Base-by-base conservation (phyloP, 2,329 filamentous ascomycete species). In the Aspergillus clavatus region DNA sequence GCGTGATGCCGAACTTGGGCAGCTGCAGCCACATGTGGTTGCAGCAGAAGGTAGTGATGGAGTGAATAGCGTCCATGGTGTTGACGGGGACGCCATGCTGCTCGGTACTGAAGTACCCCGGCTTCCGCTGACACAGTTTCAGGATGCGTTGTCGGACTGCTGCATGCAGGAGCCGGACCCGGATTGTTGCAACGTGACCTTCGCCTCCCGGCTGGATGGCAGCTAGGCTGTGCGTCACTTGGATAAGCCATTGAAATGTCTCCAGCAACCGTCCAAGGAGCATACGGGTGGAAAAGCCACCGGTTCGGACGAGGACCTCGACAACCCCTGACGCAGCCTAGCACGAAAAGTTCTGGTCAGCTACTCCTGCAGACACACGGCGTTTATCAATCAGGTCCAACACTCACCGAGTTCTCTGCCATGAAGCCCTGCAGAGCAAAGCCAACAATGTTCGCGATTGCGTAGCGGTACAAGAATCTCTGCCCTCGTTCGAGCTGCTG, bases 391-490 rank as follows among this genome's bases (percentile, higher is more conserved):
- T n/a, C 3, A 6, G 5, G 21, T 8, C 14, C 21, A 35, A 36
- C n/a, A 11, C 40, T 12, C 46, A 56, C 54, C 21, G 54, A 54
- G 33, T 54, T 55, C 36, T 55, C 55, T 8, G 47, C 53, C 21
- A 58, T 40, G 24, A 58, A 58, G 0, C 52, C 54, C 18, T 58
- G 55, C 14, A 58, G 28, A 3, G 50, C 52, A 19, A 58, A 55
- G 5, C 54, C 54, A 2, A 55, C 43, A 7, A 56, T 46, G 27
- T 57, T 54, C 2, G 51, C 46, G 36, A 79, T 81, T 16, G 79
- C 83, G 62, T 89, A 89, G 18, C 85, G 78, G 63, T 87, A 87
- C 58, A 89, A 86, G 2, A 88, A 78, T 53, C 83, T 77, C 61
- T 89, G 86, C 0, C 85, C 86, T 53, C 85, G 76, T 43, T 73